Conservation (phyloP, 257 asterid genomes). For the Rehmannia glutinosa region DNA sequence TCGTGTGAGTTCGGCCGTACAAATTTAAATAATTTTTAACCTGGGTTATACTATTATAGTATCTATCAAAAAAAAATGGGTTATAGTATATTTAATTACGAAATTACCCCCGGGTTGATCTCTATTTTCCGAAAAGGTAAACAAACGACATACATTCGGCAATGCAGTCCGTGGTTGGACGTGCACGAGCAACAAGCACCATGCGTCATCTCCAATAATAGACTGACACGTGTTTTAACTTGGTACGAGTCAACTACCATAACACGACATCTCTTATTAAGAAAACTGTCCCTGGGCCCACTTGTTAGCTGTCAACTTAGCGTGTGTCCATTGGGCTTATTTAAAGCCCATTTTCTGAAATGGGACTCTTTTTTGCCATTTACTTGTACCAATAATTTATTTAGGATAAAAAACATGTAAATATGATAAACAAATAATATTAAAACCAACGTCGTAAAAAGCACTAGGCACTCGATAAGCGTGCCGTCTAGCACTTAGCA, state of each 20-base stretch:
- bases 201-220: conserved; percentile 18
- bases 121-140: neutral
- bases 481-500: too few relatives aligned
- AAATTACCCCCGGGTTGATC: neutral
- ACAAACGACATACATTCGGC: conserved; percentile 14
- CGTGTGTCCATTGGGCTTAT: conserved; percentile 6
- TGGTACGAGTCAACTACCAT: neutral
- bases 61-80: too few relatives aligned
- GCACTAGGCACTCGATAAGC: too few relatives aligned
- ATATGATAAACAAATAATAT: neutral
- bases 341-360: neutral
- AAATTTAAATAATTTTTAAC: too few relatives aligned
- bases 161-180: conserved; percentile 24
- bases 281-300: conserved; percentile 1
- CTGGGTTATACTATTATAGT: too few relatives aligned
- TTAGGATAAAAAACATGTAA: neutral
- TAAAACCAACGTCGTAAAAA: too few relatives aligned
- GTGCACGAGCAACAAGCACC: conserved; percentile 14
- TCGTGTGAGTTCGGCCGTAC: too few relatives aligned
- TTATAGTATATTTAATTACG: too few relatives aligned
- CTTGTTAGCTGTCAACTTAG: conserved; percentile 24
- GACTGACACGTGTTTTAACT: conserved; percentile 13
- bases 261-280: too few relatives aligned
- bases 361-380: neutral
- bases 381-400: too few relatives aligned